These are phyloP conservation scores for Alternaria triticimaculans DNA, from an alignment of 2,329 filamentous ascomycete genomes.

Conservation along the genomic window DNA sequence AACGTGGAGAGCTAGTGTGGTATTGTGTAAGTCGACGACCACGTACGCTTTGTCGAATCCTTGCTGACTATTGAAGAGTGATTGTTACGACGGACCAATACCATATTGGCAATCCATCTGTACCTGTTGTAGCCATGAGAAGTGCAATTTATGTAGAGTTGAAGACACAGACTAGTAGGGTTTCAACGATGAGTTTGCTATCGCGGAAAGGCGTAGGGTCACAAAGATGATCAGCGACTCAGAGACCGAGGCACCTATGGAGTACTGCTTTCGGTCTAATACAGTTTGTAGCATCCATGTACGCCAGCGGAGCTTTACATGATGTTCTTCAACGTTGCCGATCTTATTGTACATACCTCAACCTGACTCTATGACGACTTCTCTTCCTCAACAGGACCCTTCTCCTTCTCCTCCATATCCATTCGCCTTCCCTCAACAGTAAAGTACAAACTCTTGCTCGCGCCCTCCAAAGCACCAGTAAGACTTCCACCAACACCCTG, in stretches of 20 bases:
- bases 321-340: background rate
- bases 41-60: background rate
- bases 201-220: background rate
- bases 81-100: background rate
- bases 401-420: slow-evolving; percentile 77
- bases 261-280: background rate
- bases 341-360: background rate
- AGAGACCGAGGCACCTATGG: background rate
- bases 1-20: no score
- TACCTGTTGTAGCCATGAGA: background rate
- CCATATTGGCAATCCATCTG: background rate
- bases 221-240: background rate
- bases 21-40: background rate
- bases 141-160: background rate
- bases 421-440: slow-evolving; percentile 82
- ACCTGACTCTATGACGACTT: slow-evolving; percentile 17
- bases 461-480: slow-evolving; percentile 78
- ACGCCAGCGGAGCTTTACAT: background rate
- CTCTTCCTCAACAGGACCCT: slow-evolving; percentile 30
- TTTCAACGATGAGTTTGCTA: background rate
- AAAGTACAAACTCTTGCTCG: slow-evolving; percentile 82
- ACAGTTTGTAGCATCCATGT: background rate
- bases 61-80: background rate
- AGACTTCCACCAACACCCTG: slow-evolving; percentile 80
- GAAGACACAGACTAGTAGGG: background rate